phyloP scores from a whole-genome alignment of 2,329 filamentous ascomycete species.

The Fusarium verticillioides region DNA sequence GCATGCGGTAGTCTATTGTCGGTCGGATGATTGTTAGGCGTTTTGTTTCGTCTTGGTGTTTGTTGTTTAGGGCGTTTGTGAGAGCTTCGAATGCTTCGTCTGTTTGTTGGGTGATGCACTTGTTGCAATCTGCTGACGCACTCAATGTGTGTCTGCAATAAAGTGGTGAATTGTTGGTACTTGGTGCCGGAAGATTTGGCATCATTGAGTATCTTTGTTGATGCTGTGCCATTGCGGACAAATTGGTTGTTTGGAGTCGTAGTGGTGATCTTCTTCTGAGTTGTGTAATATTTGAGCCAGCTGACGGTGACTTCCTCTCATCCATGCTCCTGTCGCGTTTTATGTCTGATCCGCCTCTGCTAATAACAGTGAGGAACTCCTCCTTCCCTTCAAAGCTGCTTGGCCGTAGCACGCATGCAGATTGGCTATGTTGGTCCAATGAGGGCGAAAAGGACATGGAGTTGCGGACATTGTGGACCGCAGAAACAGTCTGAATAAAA shows the following conservation, averaged over 20 bases:
- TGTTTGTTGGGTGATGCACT: neutral
- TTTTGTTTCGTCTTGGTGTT: neutral
- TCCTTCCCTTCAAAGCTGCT: slow-evolving; percentile 5
- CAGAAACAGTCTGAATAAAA: neutral
- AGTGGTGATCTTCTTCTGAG: neutral
- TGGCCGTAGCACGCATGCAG: neutral
- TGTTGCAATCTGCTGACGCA: neutral
- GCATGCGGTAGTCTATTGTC: neutral
- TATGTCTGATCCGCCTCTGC: neutral
- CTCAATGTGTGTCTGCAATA: neutral
- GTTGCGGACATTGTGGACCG: slow-evolving; percentile 9
- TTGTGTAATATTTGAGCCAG: neutral
- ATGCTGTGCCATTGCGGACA: neutral
- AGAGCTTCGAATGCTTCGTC: slow-evolving; percentile 20
- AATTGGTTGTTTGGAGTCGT: slow-evolving; percentile 10
- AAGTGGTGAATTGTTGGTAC: fast-evolving
- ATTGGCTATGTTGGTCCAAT: slow-evolving; percentile 11
- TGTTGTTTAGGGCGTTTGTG: neutral
- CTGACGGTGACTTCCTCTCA: neutral
- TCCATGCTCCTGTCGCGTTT: neutral
- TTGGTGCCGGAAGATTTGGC: neutral
- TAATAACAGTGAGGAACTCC: slow-evolving; percentile 1
- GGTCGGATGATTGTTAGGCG: neutral
- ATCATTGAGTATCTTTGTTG: neutral
- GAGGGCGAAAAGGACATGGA: slow-evolving; percentile 12